Conservation (phyloP, 164 flowering plant species). For the Macadamia tetraphylla region DNA sequence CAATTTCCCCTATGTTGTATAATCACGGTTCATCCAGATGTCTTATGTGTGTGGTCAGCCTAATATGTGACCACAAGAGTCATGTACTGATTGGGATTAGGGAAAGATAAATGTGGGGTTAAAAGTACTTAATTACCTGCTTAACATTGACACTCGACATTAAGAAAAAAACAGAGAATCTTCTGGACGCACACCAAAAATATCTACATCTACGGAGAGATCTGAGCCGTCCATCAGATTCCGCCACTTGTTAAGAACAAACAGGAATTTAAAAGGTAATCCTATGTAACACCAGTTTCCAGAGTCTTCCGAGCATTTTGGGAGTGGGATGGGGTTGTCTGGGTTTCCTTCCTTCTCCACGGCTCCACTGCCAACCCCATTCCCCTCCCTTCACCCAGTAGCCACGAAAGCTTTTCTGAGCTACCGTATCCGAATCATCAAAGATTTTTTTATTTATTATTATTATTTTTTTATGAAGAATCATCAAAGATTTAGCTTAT, state of each 20-base stretch:
- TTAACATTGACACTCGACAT: too few relatives aligned
- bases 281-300: neutral
- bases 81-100: too few relatives aligned
- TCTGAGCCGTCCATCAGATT: constrained; percentile 1
- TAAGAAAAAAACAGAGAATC: neutral
- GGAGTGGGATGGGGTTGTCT: neutral
- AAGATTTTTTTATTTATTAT: constrained; percentile 2
- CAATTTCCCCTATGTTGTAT: too few relatives aligned
- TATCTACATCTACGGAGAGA: neutral
- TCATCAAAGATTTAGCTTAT: constrained; percentile 4
- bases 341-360: neutral
- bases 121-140: too few relatives aligned
- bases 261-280: neutral
- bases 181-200: neutral
- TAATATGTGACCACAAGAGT: too few relatives aligned
- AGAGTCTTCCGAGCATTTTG: neutral
- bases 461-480: neutral
- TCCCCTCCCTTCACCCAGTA: neutral
- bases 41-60: too few relatives aligned
- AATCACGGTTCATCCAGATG: too few relatives aligned
- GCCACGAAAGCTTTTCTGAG: constrained; percentile 6
- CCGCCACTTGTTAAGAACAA: neutral
- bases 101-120: too few relatives aligned
- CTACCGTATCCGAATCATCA: constrained; percentile 11
- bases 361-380: neutral